Conservation (phyloP, 352 stramenopile genomes). For the Phytopythium sindhum region DNA sequence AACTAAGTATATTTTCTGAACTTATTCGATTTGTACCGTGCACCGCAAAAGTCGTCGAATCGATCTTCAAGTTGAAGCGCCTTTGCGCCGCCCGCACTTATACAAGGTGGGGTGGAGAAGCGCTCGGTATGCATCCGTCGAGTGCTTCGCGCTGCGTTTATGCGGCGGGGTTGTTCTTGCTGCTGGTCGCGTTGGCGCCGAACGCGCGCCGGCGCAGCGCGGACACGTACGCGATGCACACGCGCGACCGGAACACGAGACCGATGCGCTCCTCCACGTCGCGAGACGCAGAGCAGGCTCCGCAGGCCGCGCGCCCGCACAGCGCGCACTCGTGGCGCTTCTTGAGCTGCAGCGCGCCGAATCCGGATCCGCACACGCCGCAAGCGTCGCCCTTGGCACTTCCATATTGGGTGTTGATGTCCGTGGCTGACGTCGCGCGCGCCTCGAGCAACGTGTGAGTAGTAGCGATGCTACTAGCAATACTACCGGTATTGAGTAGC, state of each 20-base stretch:
- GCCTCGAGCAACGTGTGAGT: background rate
- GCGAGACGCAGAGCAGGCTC: conserved; percentile 4
- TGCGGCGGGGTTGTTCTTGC: background rate
- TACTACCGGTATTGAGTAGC: background rate
- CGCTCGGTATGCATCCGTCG: too few species aligned
- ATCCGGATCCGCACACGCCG: conserved; percentile 10
- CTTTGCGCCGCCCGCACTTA: background rate
- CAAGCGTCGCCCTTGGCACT: background rate
- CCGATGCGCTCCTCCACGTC: conserved; percentile 13
- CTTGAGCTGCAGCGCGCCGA: conserved; percentile 11
- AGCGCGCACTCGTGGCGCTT: conserved; percentile 12
- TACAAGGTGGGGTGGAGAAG: too few species aligned
- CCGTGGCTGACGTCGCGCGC: background rate
- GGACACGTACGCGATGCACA: conserved; percentile 9
- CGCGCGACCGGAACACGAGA: conserved; percentile 6
- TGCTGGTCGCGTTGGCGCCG: background rate
- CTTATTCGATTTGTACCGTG: background rate
- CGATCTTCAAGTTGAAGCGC: conserved; percentile 1
- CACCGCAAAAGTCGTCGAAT: background rate
- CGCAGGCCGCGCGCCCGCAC: conserved; percentile 5
- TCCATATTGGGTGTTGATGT: background rate
- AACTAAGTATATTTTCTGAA: conserved; percentile 2
- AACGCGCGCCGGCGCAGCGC: conserved; percentile 7
- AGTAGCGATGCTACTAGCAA: background rate
- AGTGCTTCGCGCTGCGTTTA: background rate